Evolutionary conservation across 352 stramenopile genomes (phyloP), one percentile per base, ranked within the genome.

Genomic region (Pythium sukuiense): DNA sequence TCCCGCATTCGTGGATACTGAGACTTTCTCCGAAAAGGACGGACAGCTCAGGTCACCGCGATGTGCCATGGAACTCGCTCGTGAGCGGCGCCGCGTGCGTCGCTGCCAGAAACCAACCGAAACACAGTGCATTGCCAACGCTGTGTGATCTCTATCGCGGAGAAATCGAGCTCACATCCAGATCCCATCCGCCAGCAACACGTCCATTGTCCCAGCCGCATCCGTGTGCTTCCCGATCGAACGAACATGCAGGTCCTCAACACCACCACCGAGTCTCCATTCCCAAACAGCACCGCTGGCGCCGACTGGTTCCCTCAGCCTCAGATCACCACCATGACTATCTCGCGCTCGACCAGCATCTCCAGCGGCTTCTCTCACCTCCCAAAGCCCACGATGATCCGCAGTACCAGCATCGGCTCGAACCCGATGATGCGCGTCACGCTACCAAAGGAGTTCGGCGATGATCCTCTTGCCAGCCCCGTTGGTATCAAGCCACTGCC

Each of bases 371-470:
- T 18, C 53, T 27, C 62, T 43, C 53, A 55, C 16, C 13, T 62
- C 16, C 16, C 30, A 8, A 46, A 53, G 33, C 39, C 61, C 18
- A 57, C 59, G 0, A 70, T 60, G 32, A 56, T 61, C 45, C 68
- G 58, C 16, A 58, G 32, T n/a, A 59, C 33, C 30, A 68, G 68
- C 55, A 59, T 27, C 6, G 62, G 60, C 30, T 33, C 54, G 20
- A 74, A 74, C 63, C 62, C 68, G 35, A 69, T 71, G 62, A 71
- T 74, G 62, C 54, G 53, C 27, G 58, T 68, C 1, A 74, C 68
- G 59, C 53, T 71, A 46, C 68, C 63, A 43, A 67, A 67, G 41
- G 68, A 67, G 49, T 43, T 64, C 20, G 55, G 62, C 27, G 61
- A 70, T 41, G 63, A 74, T 16, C 68, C 68, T 24, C 63, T 74